Evolutionary conservation across 495 filamentous ascomycete species (phyloP).

Genomic region (Usnea hakonensis): DNA sequence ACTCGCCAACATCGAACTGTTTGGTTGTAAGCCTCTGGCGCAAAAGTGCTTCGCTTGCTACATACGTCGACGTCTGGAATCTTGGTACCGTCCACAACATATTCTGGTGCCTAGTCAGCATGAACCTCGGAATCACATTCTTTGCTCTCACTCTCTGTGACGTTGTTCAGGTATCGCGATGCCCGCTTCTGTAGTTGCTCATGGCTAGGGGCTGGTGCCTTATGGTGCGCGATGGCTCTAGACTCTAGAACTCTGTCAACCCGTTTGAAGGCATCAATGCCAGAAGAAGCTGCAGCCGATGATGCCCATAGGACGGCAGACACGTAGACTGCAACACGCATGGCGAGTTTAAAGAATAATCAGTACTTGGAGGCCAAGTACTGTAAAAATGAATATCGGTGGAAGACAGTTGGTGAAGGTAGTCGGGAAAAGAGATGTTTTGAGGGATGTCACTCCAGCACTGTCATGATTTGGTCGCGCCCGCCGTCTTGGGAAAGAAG

Average conservation of each 20-base stretch:
- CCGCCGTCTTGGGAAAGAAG: neutral
- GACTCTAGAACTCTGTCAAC: constrained; percentile 1
- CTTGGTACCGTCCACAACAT: constrained; percentile 46
- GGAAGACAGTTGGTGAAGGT: neutral
- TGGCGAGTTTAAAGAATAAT: neutral
- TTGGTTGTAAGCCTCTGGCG: neutral
- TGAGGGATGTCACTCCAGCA: neutral
- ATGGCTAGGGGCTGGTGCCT: neutral
- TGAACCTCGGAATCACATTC: too few relatives aligned
- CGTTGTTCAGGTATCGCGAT: neutral
- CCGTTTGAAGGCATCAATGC: constrained; percentile 6
- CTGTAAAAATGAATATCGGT: neutral
- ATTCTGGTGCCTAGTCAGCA: constrained; percentile 35
- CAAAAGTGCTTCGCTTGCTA: neutral
- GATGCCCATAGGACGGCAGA: neutral
- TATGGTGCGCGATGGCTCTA: neutral
- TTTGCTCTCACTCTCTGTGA: neutral
- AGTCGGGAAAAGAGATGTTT: neutral
- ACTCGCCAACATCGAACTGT: constrained; percentile 62
- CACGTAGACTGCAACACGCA: neutral
- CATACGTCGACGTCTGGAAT: constrained; percentile 56
- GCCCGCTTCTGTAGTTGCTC: constrained; percentile 2
- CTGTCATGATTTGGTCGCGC: neutral
- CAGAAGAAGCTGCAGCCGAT: neutral
- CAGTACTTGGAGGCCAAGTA: neutral